Conservation (phyloP, 768 basidiomycete species). For the Hydnum rufescens region DNA sequence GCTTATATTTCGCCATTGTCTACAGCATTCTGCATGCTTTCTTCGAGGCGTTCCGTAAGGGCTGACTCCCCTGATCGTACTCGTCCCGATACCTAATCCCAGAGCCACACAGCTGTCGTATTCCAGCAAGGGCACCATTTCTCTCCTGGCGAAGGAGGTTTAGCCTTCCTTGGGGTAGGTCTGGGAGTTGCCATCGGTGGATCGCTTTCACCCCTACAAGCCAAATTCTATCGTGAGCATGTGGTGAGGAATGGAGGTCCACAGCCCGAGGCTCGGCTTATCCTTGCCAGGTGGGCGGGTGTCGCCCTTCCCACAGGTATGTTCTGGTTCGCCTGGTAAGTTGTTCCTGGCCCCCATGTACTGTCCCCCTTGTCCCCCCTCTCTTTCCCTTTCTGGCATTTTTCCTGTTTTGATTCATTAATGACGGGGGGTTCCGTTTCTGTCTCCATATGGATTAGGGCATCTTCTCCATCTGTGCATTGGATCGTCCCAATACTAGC, state of each 20-base stretch:
- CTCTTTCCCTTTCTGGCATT: too few relatives aligned
- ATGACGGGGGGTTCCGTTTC: too few relatives aligned
- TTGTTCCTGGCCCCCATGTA: conserved; percentile 25
- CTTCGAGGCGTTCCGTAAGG: conserved; percentile 36
- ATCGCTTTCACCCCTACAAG: conserved; percentile 23
- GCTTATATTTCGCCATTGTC: conserved; percentile 39
- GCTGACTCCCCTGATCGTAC: not conserved
- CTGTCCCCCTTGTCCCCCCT: conserved; percentile 27
- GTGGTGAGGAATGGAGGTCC: conserved; percentile 30
- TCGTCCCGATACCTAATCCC: not conserved
- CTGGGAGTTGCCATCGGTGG: conserved; percentile 35
- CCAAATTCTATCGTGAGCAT: conserved; percentile 32
- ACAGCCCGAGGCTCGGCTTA: conserved; percentile 47
- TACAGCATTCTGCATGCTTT: conserved; percentile 46
- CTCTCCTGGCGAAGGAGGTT: conserved; percentile 32
- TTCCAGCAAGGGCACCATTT: conserved; percentile 30
- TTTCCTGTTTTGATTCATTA: too few relatives aligned
- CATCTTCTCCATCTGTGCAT: not conserved
- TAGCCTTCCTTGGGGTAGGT: conserved; percentile 47
- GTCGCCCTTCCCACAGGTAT: conserved; percentile 35
- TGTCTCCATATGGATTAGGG: too few relatives aligned
- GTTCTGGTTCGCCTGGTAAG: conserved; percentile 56
- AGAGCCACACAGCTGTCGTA: conserved; percentile 21
- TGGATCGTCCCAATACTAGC: conserved; percentile 31
- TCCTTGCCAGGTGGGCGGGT: conserved; percentile 35